phyloP scores from a whole-genome alignment of 2,329 filamentous ascomycete species.

The Pseudocercospora vitis region DNA sequence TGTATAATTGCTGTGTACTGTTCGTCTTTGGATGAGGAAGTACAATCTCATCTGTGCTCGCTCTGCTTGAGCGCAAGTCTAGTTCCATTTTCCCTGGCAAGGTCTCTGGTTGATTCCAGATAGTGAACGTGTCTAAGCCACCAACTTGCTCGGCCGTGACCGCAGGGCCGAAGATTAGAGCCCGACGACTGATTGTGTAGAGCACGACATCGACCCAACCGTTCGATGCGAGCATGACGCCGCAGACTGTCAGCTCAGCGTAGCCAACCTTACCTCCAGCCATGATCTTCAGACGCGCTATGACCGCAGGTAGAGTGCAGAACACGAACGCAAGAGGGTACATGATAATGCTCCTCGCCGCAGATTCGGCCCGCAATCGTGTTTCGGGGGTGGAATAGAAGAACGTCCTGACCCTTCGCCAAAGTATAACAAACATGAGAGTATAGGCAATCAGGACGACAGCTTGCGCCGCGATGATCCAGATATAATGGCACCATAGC shows the following conservation, averaged over 20 bases:
- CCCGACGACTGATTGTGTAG: constrained; percentile 54
- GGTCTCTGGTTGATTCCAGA: constrained; percentile 5
- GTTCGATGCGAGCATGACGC: constrained; percentile 57
- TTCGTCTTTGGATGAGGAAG: neutral
- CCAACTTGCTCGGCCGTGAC: constrained; percentile 25
- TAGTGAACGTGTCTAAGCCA: constrained; percentile 20
- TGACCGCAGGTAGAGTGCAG: constrained; percentile 65
- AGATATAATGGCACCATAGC: constrained; percentile 63
- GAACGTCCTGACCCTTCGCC: constrained; percentile 24
- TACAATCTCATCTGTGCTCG: neutral
- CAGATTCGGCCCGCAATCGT: constrained; percentile 51
- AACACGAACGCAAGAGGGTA: constrained; percentile 68
- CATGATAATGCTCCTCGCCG: constrained; percentile 48
- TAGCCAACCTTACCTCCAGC: constrained; percentile 41
- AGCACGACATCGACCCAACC: constrained; percentile 59
- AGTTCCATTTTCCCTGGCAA: neutral
- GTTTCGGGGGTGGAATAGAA: constrained; percentile 20
- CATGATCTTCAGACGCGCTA: constrained; percentile 63
- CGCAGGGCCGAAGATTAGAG: constrained; percentile 21
- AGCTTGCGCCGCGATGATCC: constrained; percentile 52
- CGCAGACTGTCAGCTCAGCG: constrained; percentile 50
- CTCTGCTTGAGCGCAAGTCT: neutral
- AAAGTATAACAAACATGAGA: constrained; percentile 31
- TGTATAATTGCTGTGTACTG: neutral
- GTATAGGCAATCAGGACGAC: constrained; percentile 48